These are phyloP conservation scores for Candida glaebosa DNA, from an alignment of 805 yeast genomes.

Conservation along the genomic window DNA sequence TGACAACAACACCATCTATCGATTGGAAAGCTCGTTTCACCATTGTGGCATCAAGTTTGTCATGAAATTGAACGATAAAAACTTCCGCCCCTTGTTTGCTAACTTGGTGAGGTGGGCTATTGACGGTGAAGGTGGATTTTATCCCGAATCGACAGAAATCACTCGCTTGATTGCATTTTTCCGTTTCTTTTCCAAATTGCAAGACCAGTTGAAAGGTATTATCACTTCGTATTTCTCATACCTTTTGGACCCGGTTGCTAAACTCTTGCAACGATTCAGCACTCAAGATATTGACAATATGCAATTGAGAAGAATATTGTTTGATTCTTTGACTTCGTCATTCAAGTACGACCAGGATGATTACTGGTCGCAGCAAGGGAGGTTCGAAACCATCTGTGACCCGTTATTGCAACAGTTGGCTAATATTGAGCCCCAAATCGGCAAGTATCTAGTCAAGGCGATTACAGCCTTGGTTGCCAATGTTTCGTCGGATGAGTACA, in stretches of 20 bases:
- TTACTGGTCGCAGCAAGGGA: constrained; percentile 85
- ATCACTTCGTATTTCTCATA: constrained; percentile 87
- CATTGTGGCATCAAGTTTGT: constrained; percentile 72
- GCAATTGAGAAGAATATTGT: constrained; percentile 66
- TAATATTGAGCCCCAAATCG: constrained; percentile 68
- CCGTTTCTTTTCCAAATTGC: constrained; percentile 80
- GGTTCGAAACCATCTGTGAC: constrained; percentile 70
- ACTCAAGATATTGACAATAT: constrained; percentile 37
- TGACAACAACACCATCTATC: constrained; percentile 69
- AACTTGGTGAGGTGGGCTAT: constrained; percentile 88
- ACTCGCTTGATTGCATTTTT: constrained; percentile 72
- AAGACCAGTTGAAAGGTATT: constrained; percentile 79
- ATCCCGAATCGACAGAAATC: constrained; percentile 34
- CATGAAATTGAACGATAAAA: constrained; percentile 88
- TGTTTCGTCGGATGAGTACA: constrained; percentile 65
- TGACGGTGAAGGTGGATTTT: constrained; percentile 67
- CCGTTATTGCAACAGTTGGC: constrained; percentile 64
- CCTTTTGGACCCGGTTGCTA: constrained; percentile 67
- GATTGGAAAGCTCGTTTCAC: constrained; percentile 77
- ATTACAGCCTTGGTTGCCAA: constrained; percentile 69
- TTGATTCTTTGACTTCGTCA: constrained; percentile 72
- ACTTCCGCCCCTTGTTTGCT: constrained; percentile 89
- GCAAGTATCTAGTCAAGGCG: constrained; percentile 77
- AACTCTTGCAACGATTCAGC: constrained; percentile 50
- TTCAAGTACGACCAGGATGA: constrained; percentile 90